Evolutionary conservation across 108 stramenopile species (phyloP).

Genomic region (Hondaea fermentalgiana): DNA sequence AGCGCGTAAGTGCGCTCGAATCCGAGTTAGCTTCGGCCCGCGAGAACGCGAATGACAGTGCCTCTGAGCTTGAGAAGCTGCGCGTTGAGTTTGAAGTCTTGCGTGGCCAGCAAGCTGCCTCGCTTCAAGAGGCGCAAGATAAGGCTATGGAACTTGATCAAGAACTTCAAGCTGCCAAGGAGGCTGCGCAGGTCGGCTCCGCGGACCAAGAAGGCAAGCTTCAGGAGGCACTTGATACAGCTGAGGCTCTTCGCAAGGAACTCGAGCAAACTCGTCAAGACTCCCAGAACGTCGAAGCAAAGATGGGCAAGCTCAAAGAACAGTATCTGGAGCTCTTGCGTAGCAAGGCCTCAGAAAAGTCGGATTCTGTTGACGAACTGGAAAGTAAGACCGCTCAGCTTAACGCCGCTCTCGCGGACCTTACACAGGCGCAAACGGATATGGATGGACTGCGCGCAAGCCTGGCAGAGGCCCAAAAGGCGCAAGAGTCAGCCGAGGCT

Average conservation of each 20-base stretch:
- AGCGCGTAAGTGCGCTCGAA: neutral
- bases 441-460: neutral
- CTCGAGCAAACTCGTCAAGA: neutral
- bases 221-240: neutral
- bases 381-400: neutral
- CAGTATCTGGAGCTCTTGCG: neutral
- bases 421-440: neutral
- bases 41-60: neutral
- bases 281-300: neutral
- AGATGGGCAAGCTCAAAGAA: neutral
- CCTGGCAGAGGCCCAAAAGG: neutral
- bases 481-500: neutral
- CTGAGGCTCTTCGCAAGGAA: neutral
- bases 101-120: neutral
- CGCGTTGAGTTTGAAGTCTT: neutral
- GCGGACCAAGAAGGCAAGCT: neutral
- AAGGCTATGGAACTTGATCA: neutral
- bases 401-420: neutral
- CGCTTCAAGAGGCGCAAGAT: neutral
- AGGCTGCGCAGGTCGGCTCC: neutral
- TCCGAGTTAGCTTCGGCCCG: neutral
- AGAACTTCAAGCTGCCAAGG: neutral
- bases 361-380: neutral
- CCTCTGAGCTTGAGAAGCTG: neutral
- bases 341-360: neutral